phyloP scores from a whole-genome alignment of 78 protist species.

The Chrysochromulina parva region DNA sequence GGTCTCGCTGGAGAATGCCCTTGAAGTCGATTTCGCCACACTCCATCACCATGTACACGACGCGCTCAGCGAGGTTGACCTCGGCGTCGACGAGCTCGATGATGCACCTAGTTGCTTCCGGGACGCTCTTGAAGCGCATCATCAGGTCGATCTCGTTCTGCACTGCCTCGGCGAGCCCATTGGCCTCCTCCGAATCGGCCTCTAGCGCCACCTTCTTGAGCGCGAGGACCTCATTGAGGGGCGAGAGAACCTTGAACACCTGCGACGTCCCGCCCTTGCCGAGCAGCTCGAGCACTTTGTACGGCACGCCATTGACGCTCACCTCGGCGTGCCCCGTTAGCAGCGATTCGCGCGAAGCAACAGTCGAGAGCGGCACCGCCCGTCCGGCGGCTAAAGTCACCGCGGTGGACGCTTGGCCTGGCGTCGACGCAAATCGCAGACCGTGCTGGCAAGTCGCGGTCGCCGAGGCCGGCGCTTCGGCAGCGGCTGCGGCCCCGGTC shows the following conservation, averaged over 20 bases:
- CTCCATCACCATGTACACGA: slow-evolving; percentile 81
- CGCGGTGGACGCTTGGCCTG: neutral
- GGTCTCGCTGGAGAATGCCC: slow-evolving; percentile 4
- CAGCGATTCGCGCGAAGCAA: no score
- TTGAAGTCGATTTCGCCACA: slow-evolving; percentile 85
- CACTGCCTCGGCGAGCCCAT: slow-evolving; percentile 50
- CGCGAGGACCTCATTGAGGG: slow-evolving; percentile 41
- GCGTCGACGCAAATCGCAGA: neutral
- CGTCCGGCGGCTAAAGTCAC: neutral
- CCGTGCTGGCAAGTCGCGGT: neutral
- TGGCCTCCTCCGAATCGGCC: neutral
- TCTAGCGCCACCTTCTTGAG: slow-evolving; percentile 52
- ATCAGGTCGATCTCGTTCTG: slow-evolving; percentile 83
- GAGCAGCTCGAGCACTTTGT: slow-evolving; percentile 26
- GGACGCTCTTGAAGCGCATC: slow-evolving; percentile 34
- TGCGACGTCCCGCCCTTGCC: slow-evolving; percentile 85
- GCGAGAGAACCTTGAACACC: slow-evolving; percentile 54
- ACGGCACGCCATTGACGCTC: slow-evolving; percentile 9
- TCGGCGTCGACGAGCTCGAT: slow-evolving; percentile 69
- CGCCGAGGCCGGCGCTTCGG: neutral
- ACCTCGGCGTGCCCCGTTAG: neutral
- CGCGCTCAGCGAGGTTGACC: slow-evolving; percentile 27
- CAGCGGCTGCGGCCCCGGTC: no score
- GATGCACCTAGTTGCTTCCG: slow-evolving; percentile 17
- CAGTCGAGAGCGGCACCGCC: neutral